phyloP scores from a whole-genome alignment of 2,329 filamentous ascomycete species.

The Coleophoma crateriformis region DNA sequence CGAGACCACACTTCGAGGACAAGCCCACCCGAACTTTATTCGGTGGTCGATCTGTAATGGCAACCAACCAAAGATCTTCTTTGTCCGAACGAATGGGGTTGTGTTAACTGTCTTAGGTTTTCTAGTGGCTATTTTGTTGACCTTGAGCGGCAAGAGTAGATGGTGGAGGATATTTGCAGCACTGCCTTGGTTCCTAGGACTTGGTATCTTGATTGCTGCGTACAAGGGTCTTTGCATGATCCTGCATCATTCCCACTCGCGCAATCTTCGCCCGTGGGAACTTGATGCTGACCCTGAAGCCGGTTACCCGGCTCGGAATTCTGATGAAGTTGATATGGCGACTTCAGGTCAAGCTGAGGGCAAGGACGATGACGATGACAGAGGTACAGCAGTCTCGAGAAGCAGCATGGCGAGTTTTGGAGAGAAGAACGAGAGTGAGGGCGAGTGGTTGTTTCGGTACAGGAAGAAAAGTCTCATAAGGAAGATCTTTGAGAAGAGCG shows the following conservation, averaged over 20 bases:
- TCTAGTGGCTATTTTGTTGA: slow-evolving; percentile 56
- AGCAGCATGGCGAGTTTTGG: slow-evolving; percentile 52
- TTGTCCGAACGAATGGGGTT: slow-evolving; percentile 62
- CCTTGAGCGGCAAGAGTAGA: slow-evolving; percentile 56
- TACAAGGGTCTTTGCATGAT: slow-evolving; percentile 80
- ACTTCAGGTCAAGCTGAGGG: slow-evolving; percentile 8
- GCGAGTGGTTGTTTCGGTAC: slow-evolving; percentile 71
- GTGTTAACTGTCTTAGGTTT: slow-evolving; percentile 52
- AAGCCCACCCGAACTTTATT: slow-evolving; percentile 81
- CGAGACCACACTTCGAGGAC: slow-evolving; percentile 65
- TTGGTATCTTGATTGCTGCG: slow-evolving; percentile 66
- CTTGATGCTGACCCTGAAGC: slow-evolving; percentile 19
- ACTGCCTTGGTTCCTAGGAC: slow-evolving; percentile 61
- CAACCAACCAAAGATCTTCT: slow-evolving; percentile 67
- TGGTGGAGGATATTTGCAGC: slow-evolving; percentile 65
- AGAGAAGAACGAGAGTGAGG: slow-evolving; percentile 39
- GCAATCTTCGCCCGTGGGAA: slow-evolving; percentile 72
- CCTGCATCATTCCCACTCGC: slow-evolving; percentile 68
- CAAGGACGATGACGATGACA: slow-evolving; percentile 18
- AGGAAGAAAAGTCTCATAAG: slow-evolving; percentile 62
- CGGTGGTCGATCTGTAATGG: slow-evolving; percentile 82
- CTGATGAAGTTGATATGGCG: slow-evolving; percentile 7
- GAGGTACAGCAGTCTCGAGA: slow-evolving; percentile 22
- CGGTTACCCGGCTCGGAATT: slow-evolving; percentile 4
- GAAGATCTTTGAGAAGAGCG: slow-evolving; percentile 71